Percentiles rank a stretch among this genome's conserved stretches.
Evolutionary conservation across 345 rosid genomes (phyloP).

Genomic region (Hibiscus syriacus): DNA sequence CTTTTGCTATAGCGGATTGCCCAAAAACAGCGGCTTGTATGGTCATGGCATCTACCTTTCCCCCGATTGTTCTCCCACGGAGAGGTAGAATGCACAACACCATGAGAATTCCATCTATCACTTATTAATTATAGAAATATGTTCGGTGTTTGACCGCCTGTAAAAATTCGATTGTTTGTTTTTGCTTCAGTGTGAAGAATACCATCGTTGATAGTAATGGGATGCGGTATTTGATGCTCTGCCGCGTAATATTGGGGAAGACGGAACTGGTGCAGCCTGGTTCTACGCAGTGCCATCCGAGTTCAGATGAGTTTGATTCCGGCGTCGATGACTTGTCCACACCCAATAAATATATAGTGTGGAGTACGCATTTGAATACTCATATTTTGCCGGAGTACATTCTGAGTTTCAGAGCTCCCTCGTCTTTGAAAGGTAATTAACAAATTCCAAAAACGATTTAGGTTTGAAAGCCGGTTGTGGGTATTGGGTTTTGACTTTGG

Average conservation of each 20-base stretch:
- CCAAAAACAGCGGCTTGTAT: constrained; percentile 29
- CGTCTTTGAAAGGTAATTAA: constrained; percentile 39
- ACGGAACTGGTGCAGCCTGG: constrained; percentile 51
- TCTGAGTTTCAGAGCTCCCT: constrained; percentile 50
- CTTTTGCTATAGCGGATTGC: constrained; percentile 30
- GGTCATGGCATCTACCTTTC: constrained; percentile 61
- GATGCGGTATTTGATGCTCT: constrained; percentile 59
- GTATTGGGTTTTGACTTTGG: constrained; percentile 2
- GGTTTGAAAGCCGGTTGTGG: not conserved
- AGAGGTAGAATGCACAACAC: constrained; percentile 33
- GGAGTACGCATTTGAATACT: constrained; percentile 71
- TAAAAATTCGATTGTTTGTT: not conserved
- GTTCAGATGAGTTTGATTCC: constrained; percentile 57
- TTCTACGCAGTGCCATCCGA: constrained; percentile 44
- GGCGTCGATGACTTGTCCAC: constrained; percentile 50
- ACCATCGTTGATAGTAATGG: constrained; percentile 46
- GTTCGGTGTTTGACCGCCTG: not conserved
- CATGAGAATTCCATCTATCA: not conserved
- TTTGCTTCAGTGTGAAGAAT: constrained; percentile 37
- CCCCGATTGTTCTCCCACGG: constrained; percentile 51
- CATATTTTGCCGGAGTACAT: constrained; percentile 64
- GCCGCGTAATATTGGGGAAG: constrained; percentile 61
- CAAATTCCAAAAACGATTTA: not conserved
- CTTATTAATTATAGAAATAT: too few relatives aligned
- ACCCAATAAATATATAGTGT: constrained; percentile 57